These are phyloP conservation scores for Alternaria sp. DNA, from an alignment of 2,329 filamentous ascomycete species.

Conservation along the genomic window DNA sequence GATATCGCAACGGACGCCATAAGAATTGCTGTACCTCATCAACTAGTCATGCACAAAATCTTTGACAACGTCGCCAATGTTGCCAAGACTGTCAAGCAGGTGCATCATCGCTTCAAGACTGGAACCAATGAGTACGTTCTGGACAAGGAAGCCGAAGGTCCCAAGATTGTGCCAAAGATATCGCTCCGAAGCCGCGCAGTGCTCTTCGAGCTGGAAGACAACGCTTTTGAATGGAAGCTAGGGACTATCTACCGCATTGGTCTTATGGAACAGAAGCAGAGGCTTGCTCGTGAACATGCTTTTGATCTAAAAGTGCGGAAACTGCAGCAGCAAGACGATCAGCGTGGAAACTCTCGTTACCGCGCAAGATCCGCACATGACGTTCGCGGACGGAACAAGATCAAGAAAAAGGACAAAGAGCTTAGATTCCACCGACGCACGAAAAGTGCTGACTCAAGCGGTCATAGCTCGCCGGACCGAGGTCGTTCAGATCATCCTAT, in stretches of 20 bases:
- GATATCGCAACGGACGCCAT: constrained; percentile 88
- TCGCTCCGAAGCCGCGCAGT: constrained; percentile 83
- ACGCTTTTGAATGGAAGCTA: constrained; percentile 96
- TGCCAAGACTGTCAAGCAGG: constrained; percentile 83
- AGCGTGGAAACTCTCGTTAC: constrained; percentile 58
- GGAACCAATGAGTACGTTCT: constrained; percentile 88
- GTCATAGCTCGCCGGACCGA: constrained; percentile 35
- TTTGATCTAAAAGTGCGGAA: constrained; percentile 88
- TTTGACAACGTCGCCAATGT: constrained; percentile 94
- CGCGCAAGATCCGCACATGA: constrained; percentile 63
- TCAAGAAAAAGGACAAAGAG: constrained; percentile 44
- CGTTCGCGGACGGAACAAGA: constrained; percentile 48
- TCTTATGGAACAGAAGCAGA: constrained; percentile 86
- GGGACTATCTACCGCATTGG: constrained; percentile 93
- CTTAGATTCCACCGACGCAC: constrained; percentile 50
- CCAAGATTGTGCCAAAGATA: constrained; percentile 86
- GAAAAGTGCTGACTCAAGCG: constrained; percentile 47
- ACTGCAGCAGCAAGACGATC: constrained; percentile 70
- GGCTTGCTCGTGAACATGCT: constrained; percentile 87
- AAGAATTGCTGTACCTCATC: constrained; percentile 86
- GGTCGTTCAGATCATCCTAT: constrained; percentile 57
- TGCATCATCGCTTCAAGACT: constrained; percentile 92
- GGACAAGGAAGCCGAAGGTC: constrained; percentile 82
- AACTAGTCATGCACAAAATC: constrained; percentile 86
- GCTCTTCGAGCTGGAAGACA: constrained; percentile 92